phyloP scores from a whole-genome alignment of 2,329 filamentous ascomycete genomes.

The Fusarium metavorans region DNA sequence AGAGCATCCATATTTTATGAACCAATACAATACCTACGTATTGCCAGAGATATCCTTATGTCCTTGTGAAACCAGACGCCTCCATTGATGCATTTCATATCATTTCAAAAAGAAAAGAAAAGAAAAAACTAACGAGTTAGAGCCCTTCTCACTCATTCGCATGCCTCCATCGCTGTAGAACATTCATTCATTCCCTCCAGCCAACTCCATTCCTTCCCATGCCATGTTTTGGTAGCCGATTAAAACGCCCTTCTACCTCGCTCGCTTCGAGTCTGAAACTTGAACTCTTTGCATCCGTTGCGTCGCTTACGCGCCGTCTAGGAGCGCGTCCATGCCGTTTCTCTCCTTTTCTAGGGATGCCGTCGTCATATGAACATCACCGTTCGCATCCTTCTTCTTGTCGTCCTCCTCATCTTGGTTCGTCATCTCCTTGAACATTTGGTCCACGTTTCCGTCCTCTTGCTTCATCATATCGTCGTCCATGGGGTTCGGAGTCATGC shows the following conservation, averaged over 20 bases:
- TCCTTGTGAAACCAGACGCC: conserved; percentile 3
- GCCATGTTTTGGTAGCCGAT: conserved; percentile 36
- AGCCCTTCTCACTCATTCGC: conserved; percentile 28
- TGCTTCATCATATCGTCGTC: conserved; percentile 49
- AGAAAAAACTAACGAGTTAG: background rate
- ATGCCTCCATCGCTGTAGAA: background rate
- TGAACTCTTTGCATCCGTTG: background rate
- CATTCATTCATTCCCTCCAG: background rate
- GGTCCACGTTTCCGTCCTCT: conserved; percentile 63
- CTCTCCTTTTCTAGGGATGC: conserved; percentile 60
- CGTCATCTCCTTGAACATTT: conserved; percentile 68
- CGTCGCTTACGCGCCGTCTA: conserved; percentile 55
- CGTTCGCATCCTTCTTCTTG: conserved; percentile 50
- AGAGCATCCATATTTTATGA: background rate
- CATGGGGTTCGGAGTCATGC: conserved; percentile 44
- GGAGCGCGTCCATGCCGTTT: conserved; percentile 60
- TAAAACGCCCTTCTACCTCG: conserved; percentile 38
- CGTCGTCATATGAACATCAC: conserved; percentile 53
- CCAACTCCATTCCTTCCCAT: conserved; percentile 39
- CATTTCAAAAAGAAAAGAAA: conserved; percentile 15
- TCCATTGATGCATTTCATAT: conserved; percentile 20
- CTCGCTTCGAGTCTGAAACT: background rate
- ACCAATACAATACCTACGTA: background rate
- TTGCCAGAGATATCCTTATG: background rate
- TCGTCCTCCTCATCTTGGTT: conserved; percentile 62